phyloP scores from a whole-genome alignment of 495 filamentous ascomycete species.

The Podospora australis region DNA sequence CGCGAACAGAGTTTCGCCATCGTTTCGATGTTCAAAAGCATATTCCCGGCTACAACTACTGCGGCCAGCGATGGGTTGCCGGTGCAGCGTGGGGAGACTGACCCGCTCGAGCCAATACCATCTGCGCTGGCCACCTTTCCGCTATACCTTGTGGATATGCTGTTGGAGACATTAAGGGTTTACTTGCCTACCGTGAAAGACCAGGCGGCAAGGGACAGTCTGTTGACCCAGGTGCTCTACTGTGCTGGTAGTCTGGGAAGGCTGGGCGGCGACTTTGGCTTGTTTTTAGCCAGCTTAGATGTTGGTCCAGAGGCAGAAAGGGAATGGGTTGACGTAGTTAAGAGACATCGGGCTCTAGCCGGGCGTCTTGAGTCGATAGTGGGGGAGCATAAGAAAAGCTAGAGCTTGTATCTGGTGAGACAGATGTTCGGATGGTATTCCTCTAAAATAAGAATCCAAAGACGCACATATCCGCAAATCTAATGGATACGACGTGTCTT shows the following conservation, averaged over 20 bases:
- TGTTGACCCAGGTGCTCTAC: conserved; percentile 92
- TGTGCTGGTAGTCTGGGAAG: conserved; percentile 90
- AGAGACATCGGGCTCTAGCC: conserved; percentile 80
- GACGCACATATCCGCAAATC: no score
- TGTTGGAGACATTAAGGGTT: conserved; percentile 66
- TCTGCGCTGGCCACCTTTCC: conserved; percentile 79
- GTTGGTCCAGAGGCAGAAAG: conserved; percentile 49
- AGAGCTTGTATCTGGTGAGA: background rate
- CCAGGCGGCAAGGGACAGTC: conserved; percentile 68
- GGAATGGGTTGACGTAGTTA: conserved; percentile 90
- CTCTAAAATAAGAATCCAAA: no score
- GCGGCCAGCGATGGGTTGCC: conserved; percentile 1
- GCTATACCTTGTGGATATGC: conserved; percentile 72
- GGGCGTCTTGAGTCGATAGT: conserved; percentile 78
- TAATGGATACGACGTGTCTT: no score
- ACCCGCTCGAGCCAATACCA: conserved; percentile 64
- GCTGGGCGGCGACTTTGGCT: conserved; percentile 86
- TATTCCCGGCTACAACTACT: conserved; percentile 57
- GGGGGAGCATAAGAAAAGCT: conserved; percentile 37
- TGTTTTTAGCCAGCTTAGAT: conserved; percentile 67
- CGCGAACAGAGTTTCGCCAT: conserved; percentile 96
- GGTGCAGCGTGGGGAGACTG: conserved; percentile 19
- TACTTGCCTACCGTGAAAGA: conserved; percentile 86
- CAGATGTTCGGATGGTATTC: no score
- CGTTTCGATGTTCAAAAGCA: conserved; percentile 82